Evolutionary conservation across 768 basidiomycete genomes (phyloP).

Genomic region (Hygrocybe coccinea): DNA sequence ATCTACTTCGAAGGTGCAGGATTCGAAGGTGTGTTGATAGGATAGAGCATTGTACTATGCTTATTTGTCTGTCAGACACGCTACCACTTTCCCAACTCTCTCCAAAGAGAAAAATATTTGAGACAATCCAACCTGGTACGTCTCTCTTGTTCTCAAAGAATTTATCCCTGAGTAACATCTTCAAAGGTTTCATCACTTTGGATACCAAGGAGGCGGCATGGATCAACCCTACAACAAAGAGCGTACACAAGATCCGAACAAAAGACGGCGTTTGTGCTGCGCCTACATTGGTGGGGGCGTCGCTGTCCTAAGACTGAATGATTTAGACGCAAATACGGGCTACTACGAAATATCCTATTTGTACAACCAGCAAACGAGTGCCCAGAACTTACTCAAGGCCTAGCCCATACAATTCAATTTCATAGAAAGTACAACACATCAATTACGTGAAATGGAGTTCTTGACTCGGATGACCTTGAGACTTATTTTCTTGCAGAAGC

Average conservation of each 20-base stretch:
- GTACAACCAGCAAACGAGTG: too few relatives aligned
- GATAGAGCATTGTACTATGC: background rate
- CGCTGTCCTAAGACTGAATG: background rate
- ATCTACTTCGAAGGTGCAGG: constrained; percentile 93
- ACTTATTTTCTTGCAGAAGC: too few relatives aligned
- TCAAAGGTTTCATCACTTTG: constrained; percentile 78
- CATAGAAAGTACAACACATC: too few relatives aligned
- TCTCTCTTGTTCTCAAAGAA: background rate
- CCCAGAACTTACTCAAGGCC: too few relatives aligned
- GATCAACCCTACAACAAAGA: constrained; percentile 79
- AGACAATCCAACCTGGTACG: constrained; percentile 87
- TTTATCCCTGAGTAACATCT: constrained; percentile 1
- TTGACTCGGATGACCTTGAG: too few relatives aligned
- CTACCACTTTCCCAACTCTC: constrained; percentile 81
- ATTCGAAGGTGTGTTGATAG: constrained; percentile 59
- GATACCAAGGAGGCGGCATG: constrained; percentile 87
- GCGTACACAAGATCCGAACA: constrained; percentile 80
- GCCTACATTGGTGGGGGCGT: constrained; percentile 60
- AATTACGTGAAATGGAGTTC: too few relatives aligned
- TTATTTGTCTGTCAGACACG: constrained; percentile 36
- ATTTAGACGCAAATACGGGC: too few relatives aligned
- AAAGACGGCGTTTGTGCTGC: constrained; percentile 78
- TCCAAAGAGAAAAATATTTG: constrained; percentile 99
- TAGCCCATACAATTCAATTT: too few relatives aligned
- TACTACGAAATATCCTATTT: too few relatives aligned